A percentile compares a stretch with the other conserved stretches of the same genome.
These are phyloP conservation scores for Xylaria flabelliformis DNA, from an alignment of 495 filamentous ascomycete genomes.

Conservation along the genomic window DNA sequence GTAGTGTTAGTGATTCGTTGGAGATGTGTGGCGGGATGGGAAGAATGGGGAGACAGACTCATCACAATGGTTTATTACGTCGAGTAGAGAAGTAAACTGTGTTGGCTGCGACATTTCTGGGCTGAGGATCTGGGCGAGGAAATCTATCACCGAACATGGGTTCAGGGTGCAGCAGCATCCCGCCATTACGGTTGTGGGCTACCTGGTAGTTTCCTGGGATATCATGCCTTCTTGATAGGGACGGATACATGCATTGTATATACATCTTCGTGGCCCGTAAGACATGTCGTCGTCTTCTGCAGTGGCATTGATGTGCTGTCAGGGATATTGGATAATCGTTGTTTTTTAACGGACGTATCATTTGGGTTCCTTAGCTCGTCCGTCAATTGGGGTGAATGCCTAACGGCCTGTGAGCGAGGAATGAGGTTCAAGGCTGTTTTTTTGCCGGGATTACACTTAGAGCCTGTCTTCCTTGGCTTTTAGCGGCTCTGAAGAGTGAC, in stretches of 20 bases:
- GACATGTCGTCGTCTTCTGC: neutral
- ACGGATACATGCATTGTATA: neutral
- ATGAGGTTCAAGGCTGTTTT: neutral
- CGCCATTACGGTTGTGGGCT: neutral
- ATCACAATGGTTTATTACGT: constrained; percentile 25
- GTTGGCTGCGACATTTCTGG: neutral
- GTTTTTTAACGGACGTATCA: neutral
- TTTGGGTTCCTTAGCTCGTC: neutral
- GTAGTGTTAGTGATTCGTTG: neutral
- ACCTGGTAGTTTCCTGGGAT: neutral
- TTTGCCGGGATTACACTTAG: no score
- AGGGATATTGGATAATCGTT: neutral
- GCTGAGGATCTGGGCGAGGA: neutral
- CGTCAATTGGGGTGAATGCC: neutral
- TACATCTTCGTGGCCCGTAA: neutral
- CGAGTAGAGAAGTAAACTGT: constrained; percentile 15
- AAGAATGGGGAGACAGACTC: constrained; percentile 6
- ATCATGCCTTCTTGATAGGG: neutral
- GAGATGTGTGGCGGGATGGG: no score
- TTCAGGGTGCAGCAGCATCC: neutral
- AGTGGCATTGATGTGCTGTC: neutral
- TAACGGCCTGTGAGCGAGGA: neutral
- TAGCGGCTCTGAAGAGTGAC: neutral
- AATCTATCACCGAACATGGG: neutral
- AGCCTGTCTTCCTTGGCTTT: neutral